These are phyloP conservation scores for Hamamelis virginiana DNA, from an alignment of 164 flowering plant genomes.

Conservation along the genomic window DNA sequence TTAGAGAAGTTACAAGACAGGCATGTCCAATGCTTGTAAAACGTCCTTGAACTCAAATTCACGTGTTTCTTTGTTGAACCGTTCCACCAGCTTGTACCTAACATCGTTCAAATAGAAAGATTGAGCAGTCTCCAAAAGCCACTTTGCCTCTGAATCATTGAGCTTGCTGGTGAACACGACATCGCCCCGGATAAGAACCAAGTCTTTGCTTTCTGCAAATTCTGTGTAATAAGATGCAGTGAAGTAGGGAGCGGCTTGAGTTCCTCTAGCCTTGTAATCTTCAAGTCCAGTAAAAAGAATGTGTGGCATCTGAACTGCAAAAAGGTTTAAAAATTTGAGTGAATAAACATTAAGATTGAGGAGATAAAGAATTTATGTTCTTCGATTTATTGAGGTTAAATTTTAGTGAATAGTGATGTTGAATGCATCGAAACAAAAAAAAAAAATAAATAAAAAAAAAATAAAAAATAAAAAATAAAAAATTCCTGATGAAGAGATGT, in stretches of 20 bases:
- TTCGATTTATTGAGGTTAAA: no score
- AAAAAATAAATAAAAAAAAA: no score
- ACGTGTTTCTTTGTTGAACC: slow-evolving; percentile 75
- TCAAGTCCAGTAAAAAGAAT: slow-evolving; percentile 94
- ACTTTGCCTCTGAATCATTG: slow-evolving; percentile 68
- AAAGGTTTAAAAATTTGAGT: background rate
- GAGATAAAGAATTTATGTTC: background rate
- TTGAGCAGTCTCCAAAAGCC: slow-evolving; percentile 84
- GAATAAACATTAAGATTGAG: background rate
- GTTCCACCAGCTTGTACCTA: slow-evolving; percentile 83
- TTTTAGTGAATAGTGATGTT: no score
- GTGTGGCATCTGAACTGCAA: slow-evolving; percentile 87
- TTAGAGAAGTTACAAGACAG: slow-evolving; percentile 44
- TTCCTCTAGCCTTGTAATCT: slow-evolving; percentile 97
- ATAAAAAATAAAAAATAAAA: no score
- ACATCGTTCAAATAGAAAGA: slow-evolving; percentile 84
- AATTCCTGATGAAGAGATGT: background rate
- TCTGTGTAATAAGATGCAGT: slow-evolving; percentile 73
- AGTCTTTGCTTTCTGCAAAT: slow-evolving; percentile 78
- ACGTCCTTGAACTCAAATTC: slow-evolving; percentile 95
- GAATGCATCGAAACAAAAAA: no score
- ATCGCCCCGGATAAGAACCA: slow-evolving; percentile 89
- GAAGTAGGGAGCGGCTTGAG: slow-evolving; percentile 90
- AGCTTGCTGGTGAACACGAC: slow-evolving; percentile 88
- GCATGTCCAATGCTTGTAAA: slow-evolving; percentile 67